These are phyloP conservation scores for Fraxinus nigra DNA, from an alignment of 305 asterid species.

Conservation along the genomic window DNA sequence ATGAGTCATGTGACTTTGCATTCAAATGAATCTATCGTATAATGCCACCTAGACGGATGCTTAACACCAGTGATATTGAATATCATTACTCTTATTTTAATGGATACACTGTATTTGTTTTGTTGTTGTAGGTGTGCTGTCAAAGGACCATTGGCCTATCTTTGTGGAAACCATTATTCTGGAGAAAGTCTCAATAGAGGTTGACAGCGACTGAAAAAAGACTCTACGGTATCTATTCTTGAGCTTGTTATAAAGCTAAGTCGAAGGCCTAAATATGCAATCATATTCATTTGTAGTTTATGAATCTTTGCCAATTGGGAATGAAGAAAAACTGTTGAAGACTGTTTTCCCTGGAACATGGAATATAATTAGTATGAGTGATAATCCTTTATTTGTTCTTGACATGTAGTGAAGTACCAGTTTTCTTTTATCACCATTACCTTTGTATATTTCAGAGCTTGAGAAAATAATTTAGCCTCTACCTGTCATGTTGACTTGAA, in stretches of 20 bases:
- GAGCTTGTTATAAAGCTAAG: background rate
- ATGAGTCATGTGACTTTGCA: background rate
- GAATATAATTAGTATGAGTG: background rate
- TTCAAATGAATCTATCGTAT: too few species aligned
- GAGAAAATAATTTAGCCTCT: background rate
- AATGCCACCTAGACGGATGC: too few species aligned
- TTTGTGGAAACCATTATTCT: background rate
- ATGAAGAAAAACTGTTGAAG: background rate
- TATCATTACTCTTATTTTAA: too few species aligned
- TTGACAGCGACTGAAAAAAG: background rate
- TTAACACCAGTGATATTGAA: too few species aligned
- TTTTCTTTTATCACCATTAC: background rate
- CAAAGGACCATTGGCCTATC: background rate
- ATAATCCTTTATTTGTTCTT: background rate
- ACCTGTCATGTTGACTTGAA: background rate
- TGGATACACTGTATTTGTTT: background rate
- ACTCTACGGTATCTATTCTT: background rate
- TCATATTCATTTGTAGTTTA: background rate
- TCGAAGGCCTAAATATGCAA: background rate
- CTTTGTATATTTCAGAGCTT: background rate
- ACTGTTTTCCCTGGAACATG: background rate
- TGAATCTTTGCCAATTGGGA: background rate
- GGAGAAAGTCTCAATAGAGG: background rate
- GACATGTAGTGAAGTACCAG: background rate
- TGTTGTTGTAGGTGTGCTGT: background rate